These are phyloP conservation scores for Myxozyma nipponensis DNA, from an alignment of 805 yeast species.

Conservation along the genomic window DNA sequence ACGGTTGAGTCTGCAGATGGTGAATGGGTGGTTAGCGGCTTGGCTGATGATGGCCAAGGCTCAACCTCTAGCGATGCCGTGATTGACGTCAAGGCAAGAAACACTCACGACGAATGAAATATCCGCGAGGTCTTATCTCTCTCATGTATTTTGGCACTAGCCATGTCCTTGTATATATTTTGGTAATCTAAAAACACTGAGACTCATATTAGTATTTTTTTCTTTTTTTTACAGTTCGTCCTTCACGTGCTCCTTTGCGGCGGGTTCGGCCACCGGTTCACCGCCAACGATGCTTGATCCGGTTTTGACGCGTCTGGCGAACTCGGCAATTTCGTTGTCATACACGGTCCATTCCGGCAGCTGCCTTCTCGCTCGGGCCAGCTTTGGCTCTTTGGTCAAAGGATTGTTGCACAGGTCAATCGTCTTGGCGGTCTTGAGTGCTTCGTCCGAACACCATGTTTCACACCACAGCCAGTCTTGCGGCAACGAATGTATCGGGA, in stretches of 20 bases:
- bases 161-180: not conserved
- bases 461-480: constrained; percentile 93
- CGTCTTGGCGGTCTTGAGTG: constrained; percentile 61
- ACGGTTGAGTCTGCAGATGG: constrained; percentile 8
- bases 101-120: constrained; percentile 10
- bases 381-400: constrained; percentile 70
- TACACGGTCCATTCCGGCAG: constrained; percentile 74
- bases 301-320: constrained; percentile 29
- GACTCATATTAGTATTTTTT: not conserved
- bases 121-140: constrained; percentile 1
- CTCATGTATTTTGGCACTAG: constrained; percentile 3
- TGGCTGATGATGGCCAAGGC: constrained; percentile 2
- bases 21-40: constrained; percentile 18
- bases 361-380: constrained; percentile 69
- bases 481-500: constrained; percentile 70
- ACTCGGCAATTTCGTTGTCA: constrained; percentile 50
- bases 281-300: constrained; percentile 18
- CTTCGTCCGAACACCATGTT: constrained; percentile 78
- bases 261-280: not conserved
- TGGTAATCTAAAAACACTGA: not conserved
- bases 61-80: constrained; percentile 3
- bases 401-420: constrained; percentile 86
- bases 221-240: constrained; percentile 4
- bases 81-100: constrained; percentile 21
- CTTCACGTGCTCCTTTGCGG: not conserved